Evolutionary conservation across 768 basidiomycete species (phyloP).

Genomic region (Mycena leptocephala): DNA sequence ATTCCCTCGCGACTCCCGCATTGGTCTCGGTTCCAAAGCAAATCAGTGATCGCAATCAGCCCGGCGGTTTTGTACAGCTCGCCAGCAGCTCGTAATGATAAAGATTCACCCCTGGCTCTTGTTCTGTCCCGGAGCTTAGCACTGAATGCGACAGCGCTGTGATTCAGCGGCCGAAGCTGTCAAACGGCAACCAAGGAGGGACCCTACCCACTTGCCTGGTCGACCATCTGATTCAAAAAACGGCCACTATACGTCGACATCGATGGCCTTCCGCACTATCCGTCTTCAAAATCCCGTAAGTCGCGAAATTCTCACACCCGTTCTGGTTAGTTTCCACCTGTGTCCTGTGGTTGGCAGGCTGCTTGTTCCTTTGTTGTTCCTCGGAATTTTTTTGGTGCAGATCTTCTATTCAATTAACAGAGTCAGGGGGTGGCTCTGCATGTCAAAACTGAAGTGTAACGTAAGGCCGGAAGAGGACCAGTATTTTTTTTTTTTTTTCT

Average conservation of each 20-base stretch:
- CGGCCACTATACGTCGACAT: not conserved
- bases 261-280: not conserved
- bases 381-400: too few relatives aligned
- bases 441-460: not conserved
- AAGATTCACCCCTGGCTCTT: not conserved
- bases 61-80: too few relatives aligned
- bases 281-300: not conserved
- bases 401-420: too few relatives aligned
- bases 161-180: not conserved
- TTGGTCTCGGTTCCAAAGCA: too few relatives aligned
- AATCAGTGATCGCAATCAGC: too few relatives aligned
- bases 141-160: not conserved
- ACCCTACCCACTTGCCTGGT: not conserved
- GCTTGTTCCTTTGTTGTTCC: too few relatives aligned
- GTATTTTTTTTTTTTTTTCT: too few relatives aligned
- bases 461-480: too few relatives aligned
- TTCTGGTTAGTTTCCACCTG: too few relatives aligned
- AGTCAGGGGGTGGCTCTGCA: not conserved
- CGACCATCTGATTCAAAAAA: not conserved
- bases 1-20: not conserved
- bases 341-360: too few relatives aligned
- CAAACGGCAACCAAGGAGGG: not conserved
- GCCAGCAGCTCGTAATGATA: not conserved
- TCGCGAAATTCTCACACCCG: too few relatives aligned
- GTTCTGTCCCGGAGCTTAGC: not conserved